These are phyloP conservation scores for Sanguinoderma infundibulare DNA, from an alignment of 1,284 basidiomycete genomes.

Conservation along the genomic window DNA sequence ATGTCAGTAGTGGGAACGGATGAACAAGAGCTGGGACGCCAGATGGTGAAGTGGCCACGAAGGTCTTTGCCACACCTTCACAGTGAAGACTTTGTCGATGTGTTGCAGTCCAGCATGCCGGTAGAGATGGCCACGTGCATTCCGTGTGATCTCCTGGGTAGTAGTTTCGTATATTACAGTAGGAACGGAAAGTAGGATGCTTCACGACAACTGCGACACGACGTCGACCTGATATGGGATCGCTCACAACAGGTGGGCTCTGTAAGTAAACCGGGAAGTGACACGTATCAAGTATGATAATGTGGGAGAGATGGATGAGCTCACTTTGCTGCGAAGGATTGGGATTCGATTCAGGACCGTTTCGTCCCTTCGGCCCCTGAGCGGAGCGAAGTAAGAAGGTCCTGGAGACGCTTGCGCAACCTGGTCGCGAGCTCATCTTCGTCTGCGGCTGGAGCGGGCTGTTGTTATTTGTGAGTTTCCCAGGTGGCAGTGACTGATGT, in stretches of 20 bases:
- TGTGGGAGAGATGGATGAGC: neutral
- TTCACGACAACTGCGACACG: neutral
- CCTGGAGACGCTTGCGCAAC: constrained; percentile 32
- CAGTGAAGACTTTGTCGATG: neutral
- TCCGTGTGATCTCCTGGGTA: too few relatives aligned
- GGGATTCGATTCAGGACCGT: neutral
- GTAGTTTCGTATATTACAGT: neutral
- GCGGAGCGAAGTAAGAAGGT: constrained; percentile 30
- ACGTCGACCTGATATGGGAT: neutral
- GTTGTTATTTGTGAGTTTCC: too few relatives aligned
- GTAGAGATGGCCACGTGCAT: too few relatives aligned
- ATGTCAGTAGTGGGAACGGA: neutral
- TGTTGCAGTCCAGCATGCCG: neutral
- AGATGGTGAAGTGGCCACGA: neutral
- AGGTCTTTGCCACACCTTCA: constrained; percentile 1
- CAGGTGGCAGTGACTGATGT: too few relatives aligned
- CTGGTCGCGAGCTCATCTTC: constrained; percentile 32
- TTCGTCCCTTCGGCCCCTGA: constrained; percentile 31
- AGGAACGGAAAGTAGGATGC: neutral
- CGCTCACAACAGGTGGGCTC: neutral
- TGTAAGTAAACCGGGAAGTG: too few relatives aligned
- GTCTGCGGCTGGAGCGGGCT: constrained; percentile 34
- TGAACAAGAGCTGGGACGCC: neutral
- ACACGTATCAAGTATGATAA: neutral
- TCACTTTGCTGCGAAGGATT: too few relatives aligned